These are phyloP conservation scores for Wallacemonas sp. DNA, from an alignment of 208 protist species.

Conservation along the genomic window DNA sequence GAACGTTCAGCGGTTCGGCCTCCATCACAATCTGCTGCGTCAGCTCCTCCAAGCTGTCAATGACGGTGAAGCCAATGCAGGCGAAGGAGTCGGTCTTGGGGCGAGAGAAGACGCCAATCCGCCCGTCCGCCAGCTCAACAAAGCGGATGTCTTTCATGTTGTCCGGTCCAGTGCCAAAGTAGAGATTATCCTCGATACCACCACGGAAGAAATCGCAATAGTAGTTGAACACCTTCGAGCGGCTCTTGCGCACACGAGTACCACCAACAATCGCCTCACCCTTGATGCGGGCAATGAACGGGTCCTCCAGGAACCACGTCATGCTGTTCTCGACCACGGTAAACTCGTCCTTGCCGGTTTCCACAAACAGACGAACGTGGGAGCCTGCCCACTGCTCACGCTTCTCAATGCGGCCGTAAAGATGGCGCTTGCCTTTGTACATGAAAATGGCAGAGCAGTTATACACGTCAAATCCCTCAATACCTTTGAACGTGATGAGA, in stretches of 20 bases:
- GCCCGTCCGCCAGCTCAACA: conserved; percentile 25
- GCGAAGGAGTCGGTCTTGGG: conserved; percentile 22
- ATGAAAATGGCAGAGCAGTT: conserved; percentile 41
- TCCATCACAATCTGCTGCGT: conserved; percentile 22
- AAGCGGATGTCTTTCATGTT: conserved; percentile 45
- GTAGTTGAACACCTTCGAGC: conserved; percentile 32
- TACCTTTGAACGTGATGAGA: conserved; percentile 39
- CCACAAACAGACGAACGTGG: conserved; percentile 37
- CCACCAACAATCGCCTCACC: conserved; percentile 32
- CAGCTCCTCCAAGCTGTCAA: conserved; percentile 35
- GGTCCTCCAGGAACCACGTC: conserved; percentile 41
- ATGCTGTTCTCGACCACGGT: conserved; percentile 26
- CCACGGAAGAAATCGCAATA: conserved; percentile 47
- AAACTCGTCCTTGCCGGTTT: conserved; percentile 48
- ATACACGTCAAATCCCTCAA: conserved; percentile 44
- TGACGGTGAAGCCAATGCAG: conserved; percentile 35
- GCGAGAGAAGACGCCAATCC: conserved; percentile 41
- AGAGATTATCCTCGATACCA: conserved; percentile 14
- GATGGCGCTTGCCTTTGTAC: conserved; percentile 37
- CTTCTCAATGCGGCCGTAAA: conserved; percentile 41
- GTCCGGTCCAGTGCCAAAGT: conserved; percentile 35
- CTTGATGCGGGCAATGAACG: conserved; percentile 34
- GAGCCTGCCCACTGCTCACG: conserved; percentile 37
- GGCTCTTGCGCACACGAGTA: conserved; percentile 35
- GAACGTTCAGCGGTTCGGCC: conserved; percentile 30